Evolutionary conservation across 352 stramenopile species (phyloP), one percentile per base, ranked within the genome.

Genomic region (Globisporangium apiculatum): DNA sequence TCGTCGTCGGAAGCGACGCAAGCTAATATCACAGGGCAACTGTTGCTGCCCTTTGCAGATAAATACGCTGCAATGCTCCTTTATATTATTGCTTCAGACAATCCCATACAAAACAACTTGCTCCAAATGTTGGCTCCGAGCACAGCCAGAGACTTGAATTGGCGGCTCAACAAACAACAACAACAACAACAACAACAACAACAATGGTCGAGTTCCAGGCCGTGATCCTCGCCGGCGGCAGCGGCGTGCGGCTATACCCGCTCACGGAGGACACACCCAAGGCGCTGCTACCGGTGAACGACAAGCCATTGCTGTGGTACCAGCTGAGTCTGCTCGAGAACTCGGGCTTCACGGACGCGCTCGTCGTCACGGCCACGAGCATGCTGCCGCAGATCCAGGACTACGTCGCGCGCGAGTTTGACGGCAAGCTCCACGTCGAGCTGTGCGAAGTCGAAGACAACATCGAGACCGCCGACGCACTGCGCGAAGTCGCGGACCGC

Each of bases 121-220:
- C 31, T 15, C 12, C 8, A 43, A 31, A 37, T 43, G n/a, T 47
- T 15, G n/a, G 10, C 12, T 12, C 7, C 38, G 38, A 8, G 38
- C 2, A 12, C 6, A 47, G 41, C 41, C 4, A 12, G 42, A 47
- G 11, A 17, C 24, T 31, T 3, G 24, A 31, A 31, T 31, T 31
- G 24, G 24, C 24, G 24, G 24, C 24, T 15, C 42, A 4, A 47
- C 42, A n/a, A 47, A 10, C 42, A 42, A 4, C 38, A 42, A 4
- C 15, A 57, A 9, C n/a, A 48, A 35, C 14, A n/a, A 52, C 15
- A 14, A 55, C 15, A 31, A 11, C 3, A 18, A 47, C 6, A 18
- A 17, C 24, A 9, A 91, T 91, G 83, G 79, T 79, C 52, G 83
- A 93, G 66, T 93, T 91, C 71, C 83, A 93, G 59, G 83, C 79